Evolutionary conservation across 441 rosid genomes (phyloP).

Genomic region (Macaranga tanarius): DNA sequence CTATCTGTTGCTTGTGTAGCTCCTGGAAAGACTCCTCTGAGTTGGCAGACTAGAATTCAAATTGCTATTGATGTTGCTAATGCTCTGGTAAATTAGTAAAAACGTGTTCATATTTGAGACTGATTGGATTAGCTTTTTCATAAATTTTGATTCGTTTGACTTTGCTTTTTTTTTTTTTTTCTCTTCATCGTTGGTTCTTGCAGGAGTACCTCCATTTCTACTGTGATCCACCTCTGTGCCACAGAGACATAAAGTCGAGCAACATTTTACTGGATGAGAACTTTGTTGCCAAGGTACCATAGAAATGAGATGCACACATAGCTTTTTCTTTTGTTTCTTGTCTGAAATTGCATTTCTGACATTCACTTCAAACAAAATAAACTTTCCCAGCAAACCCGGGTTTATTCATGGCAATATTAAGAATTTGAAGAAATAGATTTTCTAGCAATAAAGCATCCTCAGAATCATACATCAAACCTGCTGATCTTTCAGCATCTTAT

Average conservation of each 20-base stretch:
- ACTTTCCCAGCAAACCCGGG: neutral
- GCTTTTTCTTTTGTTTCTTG: neutral
- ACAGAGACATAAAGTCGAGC: conserved; percentile 92
- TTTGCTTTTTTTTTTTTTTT: conserved; percentile 28
- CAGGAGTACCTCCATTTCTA: conserved; percentile 98
- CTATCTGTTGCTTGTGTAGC: conserved; percentile 40
- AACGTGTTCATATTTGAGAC: conserved; percentile 9
- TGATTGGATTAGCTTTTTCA: conserved; percentile 22
- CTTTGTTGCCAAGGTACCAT: conserved; percentile 79
- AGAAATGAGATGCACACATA: neutral
- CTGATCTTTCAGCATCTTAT: neutral
- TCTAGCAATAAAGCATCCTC: neutral
- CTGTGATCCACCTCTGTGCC: conserved; percentile 96
- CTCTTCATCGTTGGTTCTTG: conserved; percentile 28
- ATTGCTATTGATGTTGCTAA: conserved; percentile 90
- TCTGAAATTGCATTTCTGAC: neutral
- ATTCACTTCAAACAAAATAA: neutral
- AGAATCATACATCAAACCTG: neutral
- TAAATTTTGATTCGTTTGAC: conserved; percentile 10
- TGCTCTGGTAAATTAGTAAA: conserved; percentile 70
- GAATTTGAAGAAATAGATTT: conserved; percentile 1
- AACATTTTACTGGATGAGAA: conserved; percentile 86
- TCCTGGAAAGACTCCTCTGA: conserved; percentile 51
- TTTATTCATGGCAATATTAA: neutral
- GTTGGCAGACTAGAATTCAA: conserved; percentile 89